Percentiles rank a stretch among this genome's conserved stretches.
phyloP scores from a whole-genome alignment of 305 asterid genomes.

The Fraxinus sp. region DNA sequence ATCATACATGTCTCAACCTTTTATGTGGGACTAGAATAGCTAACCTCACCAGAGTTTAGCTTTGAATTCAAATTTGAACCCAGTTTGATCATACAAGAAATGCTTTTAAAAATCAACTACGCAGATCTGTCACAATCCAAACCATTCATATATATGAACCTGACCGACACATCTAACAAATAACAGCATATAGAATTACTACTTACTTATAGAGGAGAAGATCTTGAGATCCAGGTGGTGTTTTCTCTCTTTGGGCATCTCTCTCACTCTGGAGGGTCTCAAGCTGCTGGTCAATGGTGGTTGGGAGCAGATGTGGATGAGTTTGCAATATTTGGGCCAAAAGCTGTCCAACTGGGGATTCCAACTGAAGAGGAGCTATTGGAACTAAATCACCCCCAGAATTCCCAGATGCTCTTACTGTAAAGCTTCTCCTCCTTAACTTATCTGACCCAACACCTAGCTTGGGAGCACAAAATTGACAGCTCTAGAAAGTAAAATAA shows the following conservation, averaged over 20 bases:
- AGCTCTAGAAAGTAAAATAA: conserved; percentile 40
- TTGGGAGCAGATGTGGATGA: conserved; percentile 74
- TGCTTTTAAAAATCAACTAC: background rate
- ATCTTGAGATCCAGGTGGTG: conserved; percentile 53
- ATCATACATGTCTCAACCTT: background rate
- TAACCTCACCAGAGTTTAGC: background rate
- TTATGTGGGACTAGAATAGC: background rate
- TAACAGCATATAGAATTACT: conserved; percentile 1
- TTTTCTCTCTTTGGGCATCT: conserved; percentile 47
- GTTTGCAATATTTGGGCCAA: conserved; percentile 65
- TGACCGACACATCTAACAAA: background rate
- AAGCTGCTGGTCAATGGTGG: conserved; percentile 87
- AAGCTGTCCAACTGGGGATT: conserved; percentile 82
- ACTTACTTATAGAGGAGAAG: conserved; percentile 73
- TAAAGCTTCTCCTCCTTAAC: conserved; percentile 47
- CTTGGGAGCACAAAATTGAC: conserved; percentile 46
- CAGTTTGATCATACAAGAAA: background rate
- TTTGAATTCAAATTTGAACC: conserved; percentile 1
- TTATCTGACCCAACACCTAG: conserved; percentile 50
- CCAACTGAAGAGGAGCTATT: conserved; percentile 74
- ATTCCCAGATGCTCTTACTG: conserved; percentile 62
- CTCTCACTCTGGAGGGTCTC: conserved; percentile 73
- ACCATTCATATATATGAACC: background rate
- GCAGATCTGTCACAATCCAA: background rate
- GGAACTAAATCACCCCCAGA: conserved; percentile 54